phyloP scores from a whole-genome alignment of 2,329 filamentous ascomycete species.

The Onygenales sp. region DNA sequence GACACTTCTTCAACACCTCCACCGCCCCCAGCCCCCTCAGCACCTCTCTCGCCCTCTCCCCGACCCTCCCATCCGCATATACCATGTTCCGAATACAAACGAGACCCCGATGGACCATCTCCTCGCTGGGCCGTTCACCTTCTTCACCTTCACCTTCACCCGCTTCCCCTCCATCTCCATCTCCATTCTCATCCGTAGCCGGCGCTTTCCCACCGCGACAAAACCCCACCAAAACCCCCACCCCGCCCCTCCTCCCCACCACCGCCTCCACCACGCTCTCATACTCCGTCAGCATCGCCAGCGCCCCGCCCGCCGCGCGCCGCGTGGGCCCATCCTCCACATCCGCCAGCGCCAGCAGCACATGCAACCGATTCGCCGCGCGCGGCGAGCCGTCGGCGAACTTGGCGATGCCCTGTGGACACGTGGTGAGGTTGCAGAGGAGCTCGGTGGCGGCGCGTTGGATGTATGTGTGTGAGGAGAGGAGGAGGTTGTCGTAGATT shows the following conservation, averaged over 20 bases:
- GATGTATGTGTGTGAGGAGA: constrained; percentile 65
- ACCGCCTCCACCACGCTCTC: constrained; percentile 65
- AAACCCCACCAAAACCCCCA: constrained; percentile 69
- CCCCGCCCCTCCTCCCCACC: constrained; percentile 59
- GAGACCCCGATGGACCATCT: constrained; percentile 54
- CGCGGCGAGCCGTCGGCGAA: constrained; percentile 48
- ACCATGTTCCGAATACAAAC: constrained; percentile 68
- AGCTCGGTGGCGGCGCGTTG: constrained; percentile 80
- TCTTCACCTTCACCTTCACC: constrained; percentile 41
- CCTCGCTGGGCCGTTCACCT: constrained; percentile 30
- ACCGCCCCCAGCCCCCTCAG: constrained; percentile 55
- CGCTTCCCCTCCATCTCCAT: constrained; percentile 23
- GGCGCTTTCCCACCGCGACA: constrained; percentile 34
- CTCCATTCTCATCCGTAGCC: constrained; percentile 41
- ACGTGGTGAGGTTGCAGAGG: constrained; percentile 68
- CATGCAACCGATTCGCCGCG: constrained; percentile 65
- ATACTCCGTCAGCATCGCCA: constrained; percentile 74
- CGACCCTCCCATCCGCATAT: constrained; percentile 55
- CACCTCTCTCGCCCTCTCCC: constrained; percentile 49
- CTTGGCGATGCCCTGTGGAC: constrained; percentile 35
- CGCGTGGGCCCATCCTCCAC: constrained; percentile 71
- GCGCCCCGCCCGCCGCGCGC: constrained; percentile 74
- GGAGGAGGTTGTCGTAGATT: constrained; percentile 67
- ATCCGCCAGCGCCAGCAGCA: constrained; percentile 80
- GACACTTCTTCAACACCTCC: constrained; percentile 57